phyloP scores from a whole-genome alignment of 208 protist species.

The Wallacemonas sp. region DNA sequence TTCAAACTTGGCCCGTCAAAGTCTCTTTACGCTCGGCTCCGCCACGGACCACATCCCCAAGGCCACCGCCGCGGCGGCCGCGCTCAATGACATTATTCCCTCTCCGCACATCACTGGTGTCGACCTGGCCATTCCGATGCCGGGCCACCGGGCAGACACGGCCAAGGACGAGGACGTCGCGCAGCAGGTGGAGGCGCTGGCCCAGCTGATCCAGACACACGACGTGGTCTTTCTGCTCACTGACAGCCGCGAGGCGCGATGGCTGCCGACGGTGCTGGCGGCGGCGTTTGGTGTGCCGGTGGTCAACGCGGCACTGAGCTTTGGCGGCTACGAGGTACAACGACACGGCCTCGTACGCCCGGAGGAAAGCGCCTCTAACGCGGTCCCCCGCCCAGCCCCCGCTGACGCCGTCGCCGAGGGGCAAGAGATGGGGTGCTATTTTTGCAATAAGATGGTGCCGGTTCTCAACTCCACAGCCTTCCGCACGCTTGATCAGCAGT shows the following conservation, averaged over 20 bases:
- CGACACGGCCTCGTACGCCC: slow-evolving; percentile 88
- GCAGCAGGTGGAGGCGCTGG: slow-evolving; percentile 58
- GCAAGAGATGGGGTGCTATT: slow-evolving; percentile 96
- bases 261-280: slow-evolving; percentile 96
- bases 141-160: slow-evolving; percentile 91
- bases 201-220: slow-evolving; percentile 78
- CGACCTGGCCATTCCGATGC: slow-evolving; percentile 96
- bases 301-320: slow-evolving; percentile 97
- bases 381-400: background rate
- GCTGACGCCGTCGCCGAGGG: background rate
- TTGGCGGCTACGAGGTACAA: slow-evolving; percentile 98
- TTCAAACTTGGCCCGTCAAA: slow-evolving; percentile 95
- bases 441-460: slow-evolving; percentile 97
- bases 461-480: slow-evolving; percentile 89
- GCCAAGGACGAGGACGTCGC: slow-evolving; percentile 23
- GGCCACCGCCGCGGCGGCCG: slow-evolving; percentile 87
- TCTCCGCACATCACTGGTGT: slow-evolving; percentile 24
- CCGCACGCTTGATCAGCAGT: slow-evolving; percentile 98
- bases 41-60: slow-evolving; percentile 82
- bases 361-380: background rate
- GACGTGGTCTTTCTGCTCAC: slow-evolving; percentile 98
- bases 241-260: slow-evolving; percentile 97
- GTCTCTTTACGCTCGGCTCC: slow-evolving; percentile 87
- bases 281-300: slow-evolving; percentile 80
- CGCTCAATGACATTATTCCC: slow-evolving; percentile 91